Conservation (phyloP, 1,284 basidiomycete genomes). For the Sporisorium scitamineum region DNA sequence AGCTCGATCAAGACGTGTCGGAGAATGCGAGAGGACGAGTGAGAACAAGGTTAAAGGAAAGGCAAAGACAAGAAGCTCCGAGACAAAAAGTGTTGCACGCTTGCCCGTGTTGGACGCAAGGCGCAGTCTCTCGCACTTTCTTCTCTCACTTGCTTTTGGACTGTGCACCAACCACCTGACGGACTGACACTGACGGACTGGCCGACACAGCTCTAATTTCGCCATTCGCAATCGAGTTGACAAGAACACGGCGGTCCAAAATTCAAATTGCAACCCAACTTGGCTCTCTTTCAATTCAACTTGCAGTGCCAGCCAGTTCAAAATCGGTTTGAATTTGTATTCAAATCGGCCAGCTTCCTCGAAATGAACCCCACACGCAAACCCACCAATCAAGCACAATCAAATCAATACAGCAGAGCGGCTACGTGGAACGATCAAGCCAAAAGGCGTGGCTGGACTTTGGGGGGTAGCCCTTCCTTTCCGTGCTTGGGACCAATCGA, state of each 20-base stretch:
- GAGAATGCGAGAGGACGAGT: background rate
- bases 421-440: background rate
- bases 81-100: constrained; percentile 3
- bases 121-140: background rate
- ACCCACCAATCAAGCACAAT: background rate
- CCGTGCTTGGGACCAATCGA: background rate
- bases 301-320: background rate
- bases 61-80: background rate
- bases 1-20: background rate
- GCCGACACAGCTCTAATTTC: constrained; percentile 6
- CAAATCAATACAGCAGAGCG: background rate
- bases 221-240: background rate
- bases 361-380: background rate
- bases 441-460: background rate
- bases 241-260: background rate
- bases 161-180: background rate
- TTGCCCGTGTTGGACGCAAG: background rate
- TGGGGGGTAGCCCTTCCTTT: background rate
- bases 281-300: background rate
- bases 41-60: background rate
- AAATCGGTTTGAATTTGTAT: background rate
- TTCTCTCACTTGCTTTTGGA: background rate
- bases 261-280: background rate
- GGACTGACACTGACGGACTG: background rate
- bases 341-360: background rate